Percentiles rank a stretch among this genome's conserved stretches.
phyloP scores from a whole-genome alignment of 139 green algal species.

The Chlorella ohadii region DNA sequence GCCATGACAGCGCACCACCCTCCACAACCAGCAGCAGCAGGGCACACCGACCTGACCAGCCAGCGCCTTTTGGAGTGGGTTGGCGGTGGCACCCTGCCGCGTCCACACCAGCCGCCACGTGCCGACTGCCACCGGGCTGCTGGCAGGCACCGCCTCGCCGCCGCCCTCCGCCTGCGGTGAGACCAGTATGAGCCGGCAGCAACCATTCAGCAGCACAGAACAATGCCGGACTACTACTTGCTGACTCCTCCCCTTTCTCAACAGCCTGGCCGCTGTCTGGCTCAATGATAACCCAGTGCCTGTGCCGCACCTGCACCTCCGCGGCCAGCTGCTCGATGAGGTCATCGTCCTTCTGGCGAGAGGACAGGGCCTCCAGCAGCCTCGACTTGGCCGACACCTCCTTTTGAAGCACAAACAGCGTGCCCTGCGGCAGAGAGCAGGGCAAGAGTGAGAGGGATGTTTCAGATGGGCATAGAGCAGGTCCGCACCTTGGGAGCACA shows the following conservation, averaged over 20 bases:
- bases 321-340: constrained; percentile 38
- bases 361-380: constrained; percentile 53
- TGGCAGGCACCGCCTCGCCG: constrained; percentile 45
- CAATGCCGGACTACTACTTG: too few species aligned
- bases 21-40: too few species aligned
- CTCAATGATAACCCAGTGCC: too few species aligned
- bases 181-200: too few species aligned
- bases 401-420: constrained; percentile 68
- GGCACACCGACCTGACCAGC: neutral
- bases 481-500: too few species aligned
- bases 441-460: neutral
- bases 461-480: too few species aligned
- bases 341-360: neutral
- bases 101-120: constrained; percentile 80
- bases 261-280: too few species aligned
- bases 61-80: constrained; percentile 71
- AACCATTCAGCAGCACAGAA: too few species aligned
- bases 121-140: constrained; percentile 49
- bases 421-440: constrained; percentile 43
- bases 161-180: too few species aligned
- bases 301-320: constrained; percentile 47
- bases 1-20: too few species aligned
- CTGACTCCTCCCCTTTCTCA: too few species aligned
- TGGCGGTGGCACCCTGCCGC: constrained; percentile 67
- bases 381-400: constrained; percentile 59